Evolutionary conservation across 2,329 filamentous ascomycete species (phyloP).

Genomic region (Dactylellina cionopaga): DNA sequence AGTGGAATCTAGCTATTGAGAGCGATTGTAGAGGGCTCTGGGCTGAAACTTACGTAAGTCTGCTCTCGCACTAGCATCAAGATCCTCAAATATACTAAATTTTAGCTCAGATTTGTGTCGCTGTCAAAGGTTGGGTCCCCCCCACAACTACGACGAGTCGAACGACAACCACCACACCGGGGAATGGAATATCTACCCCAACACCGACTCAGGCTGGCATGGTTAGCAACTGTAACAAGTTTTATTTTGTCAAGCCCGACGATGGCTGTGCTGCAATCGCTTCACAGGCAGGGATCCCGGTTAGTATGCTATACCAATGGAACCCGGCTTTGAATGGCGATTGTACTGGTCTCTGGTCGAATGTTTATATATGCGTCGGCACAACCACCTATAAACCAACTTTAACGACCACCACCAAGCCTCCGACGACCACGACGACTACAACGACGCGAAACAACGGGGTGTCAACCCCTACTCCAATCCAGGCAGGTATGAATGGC

Average conservation of each 20-base stretch:
- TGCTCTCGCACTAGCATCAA: not conserved
- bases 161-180: not conserved
- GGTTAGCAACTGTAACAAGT: slow-evolving; percentile 8
- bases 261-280: slow-evolving; percentile 1
- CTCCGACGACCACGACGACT: not conserved
- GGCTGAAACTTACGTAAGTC: slow-evolving; percentile 1
- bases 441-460: slow-evolving; percentile 7
- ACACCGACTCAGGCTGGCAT: slow-evolving; percentile 20
- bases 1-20: slow-evolving; percentile 17
- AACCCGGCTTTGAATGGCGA: slow-evolving; percentile 6
- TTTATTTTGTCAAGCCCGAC: slow-evolving; percentile 5
- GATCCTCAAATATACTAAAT: not conserved
- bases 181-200: slow-evolving; percentile 2
- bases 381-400: slow-evolving; percentile 13
- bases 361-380: slow-evolving; percentile 6
- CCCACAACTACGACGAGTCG: not conserved
- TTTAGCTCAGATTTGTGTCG: slow-evolving; percentile 1
- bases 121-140: slow-evolving; percentile 9
- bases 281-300: not conserved
- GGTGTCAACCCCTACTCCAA: not conserved
- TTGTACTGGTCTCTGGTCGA: slow-evolving; percentile 15
- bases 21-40: slow-evolving; percentile 8
- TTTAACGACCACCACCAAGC: not conserved
- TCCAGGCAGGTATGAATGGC: not conserved
- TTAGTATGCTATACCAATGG: not conserved